Percentiles rank a stretch among this genome's conserved stretches.
These are phyloP conservation scores for Metarhizium brunneum DNA, from an alignment of 2,329 filamentous ascomycete species.

Conservation along the genomic window DNA sequence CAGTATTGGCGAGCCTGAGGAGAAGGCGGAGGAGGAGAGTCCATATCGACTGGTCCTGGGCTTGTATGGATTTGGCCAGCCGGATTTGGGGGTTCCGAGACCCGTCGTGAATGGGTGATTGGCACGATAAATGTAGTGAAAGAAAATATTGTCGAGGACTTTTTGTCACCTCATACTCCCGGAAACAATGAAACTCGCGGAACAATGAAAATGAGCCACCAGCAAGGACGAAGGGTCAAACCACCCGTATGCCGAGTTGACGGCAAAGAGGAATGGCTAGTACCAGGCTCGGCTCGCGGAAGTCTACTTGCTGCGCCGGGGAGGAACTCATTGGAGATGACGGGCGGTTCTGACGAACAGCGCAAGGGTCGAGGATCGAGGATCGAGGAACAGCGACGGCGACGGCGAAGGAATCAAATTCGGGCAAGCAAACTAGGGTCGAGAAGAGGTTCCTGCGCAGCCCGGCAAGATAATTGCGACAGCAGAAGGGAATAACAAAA, in stretches of 20 bases:
- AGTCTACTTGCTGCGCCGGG: constrained; percentile 23
- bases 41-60: constrained; percentile 2
- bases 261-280: constrained; percentile 16
- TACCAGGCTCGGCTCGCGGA: constrained; percentile 25
- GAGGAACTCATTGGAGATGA: constrained; percentile 27
- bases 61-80: constrained; percentile 4
- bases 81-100: neutral
- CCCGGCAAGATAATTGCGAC: neutral
- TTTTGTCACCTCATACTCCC: constrained; percentile 25
- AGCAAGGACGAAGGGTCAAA: constrained; percentile 15
- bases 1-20: constrained; percentile 26
- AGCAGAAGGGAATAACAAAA: neutral
- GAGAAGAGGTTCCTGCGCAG: neutral
- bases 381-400: neutral
- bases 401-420: neutral
- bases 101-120: neutral
- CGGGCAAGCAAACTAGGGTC: neutral
- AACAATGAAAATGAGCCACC: constrained; percentile 11
- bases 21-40: constrained; percentile 17
- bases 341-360: constrained; percentile 10
- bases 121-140: constrained; percentile 1
- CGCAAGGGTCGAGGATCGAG: neutral
- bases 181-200: constrained; percentile 21
- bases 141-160: constrained; percentile 13
- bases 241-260: constrained; percentile 24